Base-by-base conservation (phyloP, 2,329 filamentous ascomycete genomes). In the Botrytis byssoidea region DNA sequence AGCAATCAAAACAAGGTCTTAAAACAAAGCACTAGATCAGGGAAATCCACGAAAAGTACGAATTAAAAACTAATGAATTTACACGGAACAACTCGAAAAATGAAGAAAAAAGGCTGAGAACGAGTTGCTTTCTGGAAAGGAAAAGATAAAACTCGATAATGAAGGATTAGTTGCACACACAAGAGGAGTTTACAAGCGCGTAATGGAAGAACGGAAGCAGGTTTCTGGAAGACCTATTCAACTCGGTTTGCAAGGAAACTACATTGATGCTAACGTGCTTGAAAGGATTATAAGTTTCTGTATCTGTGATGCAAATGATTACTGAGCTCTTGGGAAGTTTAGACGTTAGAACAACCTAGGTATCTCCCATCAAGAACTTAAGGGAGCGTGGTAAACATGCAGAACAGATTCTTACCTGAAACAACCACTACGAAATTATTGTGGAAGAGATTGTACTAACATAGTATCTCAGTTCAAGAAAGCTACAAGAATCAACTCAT, bases 41-140 rank as follows among this genome's bases (percentile, higher is more conserved):
- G 3, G 35, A 6, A n/a, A 8, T 12, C 35, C 12, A 14, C 22
- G 5, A n/a, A 18, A 16, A 37, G 32, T 6, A 37, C 4, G 32
- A 18, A 51, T 20, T 20, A 20, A 16, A 12, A 3, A 12, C 8
- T 35, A 7, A 35, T 4, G 5, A 32, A 25, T 18, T 25, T 2
- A 18, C 18, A 14, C 3, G 35, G 32, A 37, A 37, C 20, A 67
- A 51, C 1, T 2, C 6, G 35, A 14, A 0, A 22, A 48, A 10
- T 4, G 29, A 2, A 32, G 0, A 22, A 37, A n/a, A 0, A 22
- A 64, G 18, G 8, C 14, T 8, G 7, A 14, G 61, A 8, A 7
- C 4, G 37, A 64, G 16, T 8, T 20, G 1, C 3, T 37, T 37
- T 51, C 22, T 7, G 29, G 7, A 9, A 67, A 20, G 7, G 10